phyloP scores from a whole-genome alignment of 2,329 filamentous ascomycete genomes.

The Cladosporium sp. region DNA sequence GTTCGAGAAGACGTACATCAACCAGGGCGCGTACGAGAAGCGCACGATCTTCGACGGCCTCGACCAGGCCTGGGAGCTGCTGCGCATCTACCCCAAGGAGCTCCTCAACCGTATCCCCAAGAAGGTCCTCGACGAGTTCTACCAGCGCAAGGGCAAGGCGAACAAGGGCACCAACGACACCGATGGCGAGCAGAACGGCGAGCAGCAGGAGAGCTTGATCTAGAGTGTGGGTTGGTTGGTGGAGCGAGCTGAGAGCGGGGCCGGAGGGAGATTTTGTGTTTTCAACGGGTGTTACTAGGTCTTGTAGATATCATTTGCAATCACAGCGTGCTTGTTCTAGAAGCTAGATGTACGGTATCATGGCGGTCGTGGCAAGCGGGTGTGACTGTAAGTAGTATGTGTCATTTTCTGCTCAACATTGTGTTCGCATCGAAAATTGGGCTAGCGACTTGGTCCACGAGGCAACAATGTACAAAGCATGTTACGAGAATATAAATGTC shows the following conservation, averaged over 20 bases:
- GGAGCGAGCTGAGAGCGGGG: background rate
- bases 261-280: background rate
- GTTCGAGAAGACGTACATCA: slow-evolving; percentile 93
- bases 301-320: slow-evolving; percentile 13
- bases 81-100: slow-evolving; percentile 97
- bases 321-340: slow-evolving; percentile 12
- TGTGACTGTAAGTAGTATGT: too few relatives aligned
- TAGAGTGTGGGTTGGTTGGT: background rate
- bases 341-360: background rate
- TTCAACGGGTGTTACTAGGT: slow-evolving; percentile 10
- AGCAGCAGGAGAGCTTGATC: slow-evolving; percentile 12
- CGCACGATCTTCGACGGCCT: slow-evolving; percentile 88
- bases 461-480: too few relatives aligned
- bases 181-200: slow-evolving; percentile 29
- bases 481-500: too few relatives aligned
- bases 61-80: slow-evolving; percentile 91
- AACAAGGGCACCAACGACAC: slow-evolving; percentile 40
- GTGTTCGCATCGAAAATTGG: too few relatives aligned
- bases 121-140: slow-evolving; percentile 49
- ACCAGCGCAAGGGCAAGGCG: slow-evolving; percentile 38
- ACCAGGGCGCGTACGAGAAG: slow-evolving; percentile 85
- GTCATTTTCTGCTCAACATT: too few relatives aligned
- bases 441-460: too few relatives aligned
- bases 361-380: too few relatives aligned
- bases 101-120: slow-evolving; percentile 74